phyloP scores from a whole-genome alignment of 257 asterid species.

The Sherardia arvensis region DNA sequence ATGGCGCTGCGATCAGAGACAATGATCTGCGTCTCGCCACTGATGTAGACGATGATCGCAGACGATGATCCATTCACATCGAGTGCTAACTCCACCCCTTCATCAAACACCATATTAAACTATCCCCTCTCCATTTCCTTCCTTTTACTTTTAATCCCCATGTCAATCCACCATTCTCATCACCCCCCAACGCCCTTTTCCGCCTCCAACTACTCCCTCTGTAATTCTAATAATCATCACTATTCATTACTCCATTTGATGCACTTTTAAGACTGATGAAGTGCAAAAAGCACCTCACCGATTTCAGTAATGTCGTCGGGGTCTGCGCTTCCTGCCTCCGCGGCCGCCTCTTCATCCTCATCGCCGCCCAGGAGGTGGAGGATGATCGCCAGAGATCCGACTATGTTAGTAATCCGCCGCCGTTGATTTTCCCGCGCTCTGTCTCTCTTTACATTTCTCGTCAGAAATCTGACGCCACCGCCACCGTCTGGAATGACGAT shows the following conservation, averaged over 20 bases:
- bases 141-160: background rate
- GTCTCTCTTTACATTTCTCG: constrained; percentile 46
- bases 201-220: background rate
- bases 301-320: constrained; percentile 55
- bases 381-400: constrained; percentile 35
- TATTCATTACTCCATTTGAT: background rate
- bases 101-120: constrained; percentile 11
- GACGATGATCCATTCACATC: too few species aligned
- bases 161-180: background rate
- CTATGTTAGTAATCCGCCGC: too few species aligned
- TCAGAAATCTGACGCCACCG: constrained; percentile 33
- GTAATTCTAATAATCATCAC: too few species aligned
- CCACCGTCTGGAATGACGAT: constrained; percentile 19
- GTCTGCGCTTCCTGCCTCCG: constrained; percentile 94
- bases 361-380: constrained; percentile 42
- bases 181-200: too few species aligned
- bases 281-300: constrained; percentile 64
- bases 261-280: constrained; percentile 32
- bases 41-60: too few species aligned
- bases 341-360: constrained; percentile 49
- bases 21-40: too few species aligned
- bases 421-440: constrained; percentile 35
- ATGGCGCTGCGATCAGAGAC: too few species aligned
- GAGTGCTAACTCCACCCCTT: background rate
- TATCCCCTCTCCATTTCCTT: background rate